Evolutionary conservation across 306 rosid species (phyloP).

Genomic region (Canavalia gladiata): DNA sequence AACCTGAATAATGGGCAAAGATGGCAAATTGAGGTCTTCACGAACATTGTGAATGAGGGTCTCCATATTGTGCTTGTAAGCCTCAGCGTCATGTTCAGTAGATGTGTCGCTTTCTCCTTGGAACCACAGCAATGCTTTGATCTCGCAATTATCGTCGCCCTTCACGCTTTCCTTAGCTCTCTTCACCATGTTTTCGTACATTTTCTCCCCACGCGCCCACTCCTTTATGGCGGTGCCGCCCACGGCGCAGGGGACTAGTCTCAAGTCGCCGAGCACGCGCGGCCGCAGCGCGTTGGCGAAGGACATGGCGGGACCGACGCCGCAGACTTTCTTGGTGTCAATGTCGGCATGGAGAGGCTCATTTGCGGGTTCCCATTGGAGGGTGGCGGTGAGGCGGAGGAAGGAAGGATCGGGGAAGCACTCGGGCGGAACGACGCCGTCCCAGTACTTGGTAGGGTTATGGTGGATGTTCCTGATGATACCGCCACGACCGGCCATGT

Average conservation of each 20-base stretch:
- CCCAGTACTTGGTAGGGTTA: constrained; percentile 60
- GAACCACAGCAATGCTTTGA: constrained; percentile 77
- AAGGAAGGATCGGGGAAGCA: constrained; percentile 62
- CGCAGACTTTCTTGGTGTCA: constrained; percentile 66
- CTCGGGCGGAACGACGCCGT: constrained; percentile 75
- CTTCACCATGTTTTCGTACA: constrained; percentile 81
- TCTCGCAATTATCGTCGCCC: constrained; percentile 51
- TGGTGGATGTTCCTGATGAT: constrained; percentile 45
- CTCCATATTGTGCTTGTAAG: constrained; percentile 74
- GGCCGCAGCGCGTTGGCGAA: constrained; percentile 68
- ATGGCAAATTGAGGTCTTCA: constrained; percentile 65
- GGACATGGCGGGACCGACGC: constrained; percentile 86
- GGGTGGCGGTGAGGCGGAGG: constrained; percentile 66
- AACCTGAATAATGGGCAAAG: constrained; percentile 89
- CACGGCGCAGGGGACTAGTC: constrained; percentile 86
- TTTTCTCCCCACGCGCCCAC: constrained; percentile 88
- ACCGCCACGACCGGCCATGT: constrained; percentile 93
- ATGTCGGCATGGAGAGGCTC: constrained; percentile 89
- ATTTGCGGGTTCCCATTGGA: constrained; percentile 72
- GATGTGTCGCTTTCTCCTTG: constrained; percentile 89
- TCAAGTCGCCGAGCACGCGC: constrained; percentile 51
- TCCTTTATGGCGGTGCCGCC: constrained; percentile 87
- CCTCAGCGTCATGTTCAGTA: constrained; percentile 56
- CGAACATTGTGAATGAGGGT: constrained; percentile 68
- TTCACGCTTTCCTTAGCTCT: constrained; percentile 65